These are phyloP conservation scores for Uronychia setigera DNA, from an alignment of 73 alveolate species.

Conservation along the genomic window DNA sequence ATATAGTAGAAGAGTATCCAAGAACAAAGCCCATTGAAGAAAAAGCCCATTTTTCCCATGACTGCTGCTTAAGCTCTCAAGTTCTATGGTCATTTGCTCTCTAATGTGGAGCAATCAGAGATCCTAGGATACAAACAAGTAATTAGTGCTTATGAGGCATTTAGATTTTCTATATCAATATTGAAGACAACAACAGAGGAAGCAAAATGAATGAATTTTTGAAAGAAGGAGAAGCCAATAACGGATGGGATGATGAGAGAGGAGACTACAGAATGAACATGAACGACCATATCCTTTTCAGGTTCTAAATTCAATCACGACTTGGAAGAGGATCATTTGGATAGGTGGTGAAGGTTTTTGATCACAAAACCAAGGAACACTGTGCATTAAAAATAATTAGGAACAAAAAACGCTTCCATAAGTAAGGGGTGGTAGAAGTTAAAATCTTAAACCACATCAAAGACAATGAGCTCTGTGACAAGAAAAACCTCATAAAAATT, in stretches of 20 bases:
- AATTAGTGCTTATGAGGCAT: too few relatives aligned
- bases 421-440: conserved; percentile 76
- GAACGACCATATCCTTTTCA: conserved; percentile 77
- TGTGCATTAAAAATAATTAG: conserved; percentile 79
- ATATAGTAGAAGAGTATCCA: too few relatives aligned
- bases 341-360: conserved; percentile 77
- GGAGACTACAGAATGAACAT: conserved; percentile 74
- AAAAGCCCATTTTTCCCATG: too few relatives aligned
- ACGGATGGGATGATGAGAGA: conserved; percentile 72
- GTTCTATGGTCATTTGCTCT: too few relatives aligned
- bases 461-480: conserved; percentile 56
- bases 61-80: too few relatives aligned
- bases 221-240: conserved; percentile 38
- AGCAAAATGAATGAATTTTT: too few relatives aligned
- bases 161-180: too few relatives aligned
- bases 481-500: conserved; percentile 63
- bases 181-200: too few relatives aligned
- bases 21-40: too few relatives aligned
- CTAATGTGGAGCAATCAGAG: too few relatives aligned
- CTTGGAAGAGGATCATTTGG: conserved; percentile 91
- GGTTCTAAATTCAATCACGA: conserved; percentile 71
- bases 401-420: conserved; percentile 53
- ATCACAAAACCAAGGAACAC: conserved; percentile 74
- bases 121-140: too few relatives aligned
- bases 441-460: conserved; percentile 63